These are phyloP conservation scores for Cryptococcus sp. DNA, from an alignment of 1,284 basidiomycete species.

Conservation along the genomic window DNA sequence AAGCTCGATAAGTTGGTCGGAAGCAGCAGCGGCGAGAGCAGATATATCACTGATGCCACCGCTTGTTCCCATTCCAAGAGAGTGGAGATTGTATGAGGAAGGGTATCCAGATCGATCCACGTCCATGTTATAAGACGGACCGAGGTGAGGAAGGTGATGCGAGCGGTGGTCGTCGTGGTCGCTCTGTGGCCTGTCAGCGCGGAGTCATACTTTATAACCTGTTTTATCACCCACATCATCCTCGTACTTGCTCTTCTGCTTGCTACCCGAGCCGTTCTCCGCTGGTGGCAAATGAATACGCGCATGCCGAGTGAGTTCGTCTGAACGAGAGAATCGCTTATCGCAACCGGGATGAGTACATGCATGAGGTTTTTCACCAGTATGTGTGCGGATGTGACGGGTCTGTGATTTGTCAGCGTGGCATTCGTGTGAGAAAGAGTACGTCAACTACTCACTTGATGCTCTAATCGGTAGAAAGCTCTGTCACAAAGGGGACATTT, in stretches of 20 bases:
- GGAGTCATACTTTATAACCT: neutral
- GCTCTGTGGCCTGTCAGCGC: constrained; percentile 15
- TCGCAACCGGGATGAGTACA: constrained; percentile 95
- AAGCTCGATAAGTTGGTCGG: constrained; percentile 82
- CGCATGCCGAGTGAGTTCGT: constrained; percentile 94
- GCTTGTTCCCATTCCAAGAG: constrained; percentile 42
- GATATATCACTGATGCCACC: constrained; percentile 60
- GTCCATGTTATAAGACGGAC: constrained; percentile 50
- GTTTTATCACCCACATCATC: constrained; percentile 39
- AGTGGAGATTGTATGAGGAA: constrained; percentile 37
- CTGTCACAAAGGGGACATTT: constrained; percentile 92
- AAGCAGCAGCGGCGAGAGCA: constrained; percentile 74
- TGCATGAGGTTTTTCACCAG: constrained; percentile 94
- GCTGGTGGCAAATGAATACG: constrained; percentile 73
- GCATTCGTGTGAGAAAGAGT: neutral
- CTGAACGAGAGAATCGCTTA: constrained; percentile 95
- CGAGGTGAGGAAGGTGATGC: constrained; percentile 42
- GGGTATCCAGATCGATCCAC: constrained; percentile 44
- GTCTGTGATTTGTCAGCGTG: constrained; percentile 64
- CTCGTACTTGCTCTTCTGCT: constrained; percentile 36
- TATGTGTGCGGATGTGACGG: constrained; percentile 96
- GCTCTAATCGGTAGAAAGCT: constrained; percentile 87
- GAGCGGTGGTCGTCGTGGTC: constrained; percentile 44
- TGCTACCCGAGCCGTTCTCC: constrained; percentile 36
- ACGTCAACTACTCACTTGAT: constrained; percentile 67